Evolutionary conservation across 192 early-diverging fungal genomes (phyloP), one percentile per base, ranked within the genome.

Genomic region (Cetraspora pellucida): DNA sequence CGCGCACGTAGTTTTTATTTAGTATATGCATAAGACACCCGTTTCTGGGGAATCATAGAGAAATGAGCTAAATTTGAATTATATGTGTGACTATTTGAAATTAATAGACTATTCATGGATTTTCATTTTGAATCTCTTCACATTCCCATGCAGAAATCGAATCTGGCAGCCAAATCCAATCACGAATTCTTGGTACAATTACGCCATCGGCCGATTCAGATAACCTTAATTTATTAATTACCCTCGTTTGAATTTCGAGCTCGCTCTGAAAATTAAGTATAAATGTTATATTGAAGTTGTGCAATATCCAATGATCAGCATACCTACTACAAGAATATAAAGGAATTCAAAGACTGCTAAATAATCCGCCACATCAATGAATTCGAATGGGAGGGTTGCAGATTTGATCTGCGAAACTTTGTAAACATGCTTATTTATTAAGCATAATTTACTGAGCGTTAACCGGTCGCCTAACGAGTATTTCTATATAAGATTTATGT

Each of bases 361-460:
- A 70, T 43, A 70, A 54, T 70, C 68, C 49, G 50, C 49, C 23
- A 50, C 68, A 70, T 70, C 68, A 70, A 50, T 70, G 47, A 70
- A 70, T 3, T 52, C 68, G 27, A 70, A 70, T 70, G 68, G 68
- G 5, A 65, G 31, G 5, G 31, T 65, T 65, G 63, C 63, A 65
- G 63, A 65, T 65, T 65, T 65, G 31, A 65, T 43, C 63, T 65
- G 63, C 47, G 23, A 70, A 70, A 70, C 68, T 70, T 47, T 50
- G 68, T 70, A 70, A 50, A 70, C 47, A 70, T 70, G 68, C 63
- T 70, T 70, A 70, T 70, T 50, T 54, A 50, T 50, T 49, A 70
- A 23, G 47, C 68, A 70, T 70, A 70, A 23, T 50, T 70, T 70
- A 70, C 68, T 70, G 23, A 50, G 49, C 23, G 68, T 70, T 70